Percentiles rank a stretch among this genome's conserved stretches.
phyloP scores from a whole-genome alignment of 345 rosid species.

The Populus euphratica region DNA sequence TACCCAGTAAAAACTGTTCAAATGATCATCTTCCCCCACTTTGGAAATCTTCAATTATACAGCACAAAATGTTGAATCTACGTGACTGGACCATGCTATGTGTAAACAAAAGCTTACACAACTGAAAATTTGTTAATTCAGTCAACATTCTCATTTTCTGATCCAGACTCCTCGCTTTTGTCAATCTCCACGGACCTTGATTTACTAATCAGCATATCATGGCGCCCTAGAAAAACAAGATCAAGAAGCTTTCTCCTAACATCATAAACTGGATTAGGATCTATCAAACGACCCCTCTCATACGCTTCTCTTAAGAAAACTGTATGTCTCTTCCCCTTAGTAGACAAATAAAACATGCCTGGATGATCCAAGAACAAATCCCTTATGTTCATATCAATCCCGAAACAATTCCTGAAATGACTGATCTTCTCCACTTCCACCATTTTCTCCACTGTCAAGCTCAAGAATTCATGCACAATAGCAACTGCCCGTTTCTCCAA shows the following conservation, averaged over 20 bases:
- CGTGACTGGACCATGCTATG: neutral
- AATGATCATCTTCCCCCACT: too few species aligned
- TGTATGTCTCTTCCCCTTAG: slow-evolving; percentile 77
- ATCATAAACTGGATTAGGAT: slow-evolving; percentile 63
- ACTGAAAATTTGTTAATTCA: neutral
- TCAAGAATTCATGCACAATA: slow-evolving; percentile 70
- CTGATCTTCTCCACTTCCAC: slow-evolving; percentile 94
- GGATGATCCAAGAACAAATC: slow-evolving; percentile 94
- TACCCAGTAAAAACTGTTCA: too few species aligned
- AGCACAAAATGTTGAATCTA: neutral
- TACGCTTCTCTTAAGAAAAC: slow-evolving; percentile 87
- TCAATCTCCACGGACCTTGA: neutral
- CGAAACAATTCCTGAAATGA: slow-evolving; percentile 76
- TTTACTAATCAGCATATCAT: slow-evolving; percentile 28
- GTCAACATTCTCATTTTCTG: neutral
- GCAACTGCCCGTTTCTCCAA: slow-evolving; percentile 79
- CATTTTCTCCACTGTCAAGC: slow-evolving; percentile 83
- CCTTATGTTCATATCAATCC: slow-evolving; percentile 74
- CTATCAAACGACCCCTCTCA: slow-evolving; percentile 61
- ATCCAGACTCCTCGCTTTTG: neutral
- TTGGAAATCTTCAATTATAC: too few species aligned
- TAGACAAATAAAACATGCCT: slow-evolving; percentile 74
- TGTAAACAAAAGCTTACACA: neutral
- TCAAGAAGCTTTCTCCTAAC: slow-evolving; percentile 77
- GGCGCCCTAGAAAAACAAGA: slow-evolving; percentile 73